Evolutionary conservation across 2,329 filamentous ascomycete genomes (phyloP).

Genomic region (Colletotrichum spinosum): DNA sequence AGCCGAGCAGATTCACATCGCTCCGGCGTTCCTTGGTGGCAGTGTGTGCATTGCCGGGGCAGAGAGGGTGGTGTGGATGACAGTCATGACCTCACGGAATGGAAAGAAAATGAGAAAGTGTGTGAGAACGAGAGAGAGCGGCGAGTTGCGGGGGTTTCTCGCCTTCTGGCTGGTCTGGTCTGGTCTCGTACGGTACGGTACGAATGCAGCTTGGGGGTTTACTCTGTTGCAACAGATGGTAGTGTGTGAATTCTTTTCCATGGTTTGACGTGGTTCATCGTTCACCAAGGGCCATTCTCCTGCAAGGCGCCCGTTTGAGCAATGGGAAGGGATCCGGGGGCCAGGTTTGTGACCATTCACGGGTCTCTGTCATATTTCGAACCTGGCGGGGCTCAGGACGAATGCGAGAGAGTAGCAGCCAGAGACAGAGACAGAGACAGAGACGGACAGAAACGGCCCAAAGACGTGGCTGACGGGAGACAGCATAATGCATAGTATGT

Average conservation of each 20-base stretch:
- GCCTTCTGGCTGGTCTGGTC: not conserved
- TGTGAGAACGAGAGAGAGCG: not conserved
- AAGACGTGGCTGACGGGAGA: no score
- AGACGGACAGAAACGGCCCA: no score
- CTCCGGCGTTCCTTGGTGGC: constrained; percentile 34
- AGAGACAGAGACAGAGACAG: not conserved
- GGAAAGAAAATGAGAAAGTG: constrained; percentile 5
- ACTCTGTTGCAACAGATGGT: not conserved
- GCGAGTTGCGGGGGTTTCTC: not conserved
- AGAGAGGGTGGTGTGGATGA: constrained; percentile 25
- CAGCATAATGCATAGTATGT: no score
- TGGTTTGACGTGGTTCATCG: not conserved
- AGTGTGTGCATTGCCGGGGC: constrained; percentile 35
- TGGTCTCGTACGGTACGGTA: not conserved
- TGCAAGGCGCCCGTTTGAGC: constrained; percentile 33
- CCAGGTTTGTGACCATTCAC: constrained; percentile 29
- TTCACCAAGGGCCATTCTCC: constrained; percentile 18
- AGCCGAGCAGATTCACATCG: constrained; percentile 17
- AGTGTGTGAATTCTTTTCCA: not conserved
- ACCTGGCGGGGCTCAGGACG: not conserved
- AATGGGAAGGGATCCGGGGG: constrained; percentile 28
- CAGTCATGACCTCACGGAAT: constrained; percentile 22
- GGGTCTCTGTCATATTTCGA: constrained; percentile 33
- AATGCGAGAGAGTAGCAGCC: not conserved
- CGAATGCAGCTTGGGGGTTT: not conserved